Conservation (phyloP, 352 stramenopile genomes). For the Pythium brachiatum region DNA sequence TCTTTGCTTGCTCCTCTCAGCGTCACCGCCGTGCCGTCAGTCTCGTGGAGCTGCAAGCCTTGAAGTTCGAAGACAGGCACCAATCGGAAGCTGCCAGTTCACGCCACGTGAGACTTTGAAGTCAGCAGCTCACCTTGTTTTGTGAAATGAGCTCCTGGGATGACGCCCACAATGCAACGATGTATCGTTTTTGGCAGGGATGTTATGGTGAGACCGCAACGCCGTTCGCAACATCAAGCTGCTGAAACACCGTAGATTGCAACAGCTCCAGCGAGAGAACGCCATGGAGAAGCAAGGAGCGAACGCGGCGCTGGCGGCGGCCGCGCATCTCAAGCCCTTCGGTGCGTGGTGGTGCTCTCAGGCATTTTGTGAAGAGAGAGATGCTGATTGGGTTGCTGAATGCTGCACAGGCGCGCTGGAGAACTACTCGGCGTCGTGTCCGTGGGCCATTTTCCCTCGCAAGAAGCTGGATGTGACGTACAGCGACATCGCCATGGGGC, state of each 20-base stretch:
- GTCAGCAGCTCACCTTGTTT: not conserved
- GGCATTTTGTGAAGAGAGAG: not conserved
- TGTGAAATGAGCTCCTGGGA: not conserved
- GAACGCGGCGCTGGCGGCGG: slow-evolving; percentile 16
- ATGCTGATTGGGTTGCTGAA: not conserved
- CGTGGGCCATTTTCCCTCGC: slow-evolving; percentile 77
- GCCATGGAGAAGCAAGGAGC: slow-evolving; percentile 7
- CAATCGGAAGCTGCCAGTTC: slow-evolving; percentile 4
- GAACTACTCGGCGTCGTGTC: slow-evolving; percentile 48
- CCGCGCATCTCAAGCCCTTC: slow-evolving; percentile 39
- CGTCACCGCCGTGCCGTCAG: no score
- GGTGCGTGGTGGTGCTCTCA: slow-evolving; percentile 21
- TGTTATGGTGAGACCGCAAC: not conserved
- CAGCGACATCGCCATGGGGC: slow-evolving; percentile 51
- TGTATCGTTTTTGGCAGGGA: not conserved
- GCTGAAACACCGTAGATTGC: no score
- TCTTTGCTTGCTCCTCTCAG: no score
- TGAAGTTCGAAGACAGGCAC: no score
- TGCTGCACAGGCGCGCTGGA: slow-evolving; percentile 43
- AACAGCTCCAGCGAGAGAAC: not conserved
- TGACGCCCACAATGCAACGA: not conserved
- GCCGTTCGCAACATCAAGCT: not conserved
- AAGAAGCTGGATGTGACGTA: slow-evolving; percentile 85
- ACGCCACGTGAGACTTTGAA: slow-evolving; percentile 5
- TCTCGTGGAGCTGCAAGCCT: no score